A percentile compares a stretch with the other conserved stretches of the same genome.
Evolutionary conservation across 495 filamentous ascomycete species (phyloP).

Genomic region (Aspergillus coremiiformis): DNA sequence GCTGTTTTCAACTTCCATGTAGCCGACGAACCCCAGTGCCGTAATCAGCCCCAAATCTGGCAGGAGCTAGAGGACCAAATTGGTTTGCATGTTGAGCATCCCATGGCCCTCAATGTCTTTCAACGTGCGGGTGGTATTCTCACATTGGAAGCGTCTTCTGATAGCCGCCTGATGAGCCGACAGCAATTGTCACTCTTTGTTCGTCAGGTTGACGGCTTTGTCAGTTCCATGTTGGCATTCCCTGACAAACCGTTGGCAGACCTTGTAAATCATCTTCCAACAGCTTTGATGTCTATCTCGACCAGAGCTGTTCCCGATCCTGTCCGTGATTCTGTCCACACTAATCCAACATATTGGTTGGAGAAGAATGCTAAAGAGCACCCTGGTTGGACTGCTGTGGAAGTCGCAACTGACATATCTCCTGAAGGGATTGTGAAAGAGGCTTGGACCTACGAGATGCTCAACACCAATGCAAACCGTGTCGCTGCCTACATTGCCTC

Average conservation of each 20-base stretch:
- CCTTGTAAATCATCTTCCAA: conserved; percentile 16
- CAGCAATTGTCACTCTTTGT: conserved; percentile 24
- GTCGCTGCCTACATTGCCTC: conserved; percentile 33
- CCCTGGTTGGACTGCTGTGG: conserved; percentile 35
- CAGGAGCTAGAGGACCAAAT: conserved; percentile 18
- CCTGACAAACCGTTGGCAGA: conserved; percentile 17
- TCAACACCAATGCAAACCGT: conserved; percentile 33
- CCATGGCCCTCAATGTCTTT: conserved; percentile 29
- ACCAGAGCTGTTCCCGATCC: conserved; percentile 10
- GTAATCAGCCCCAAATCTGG: conserved; percentile 12
- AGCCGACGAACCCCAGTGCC: not conserved
- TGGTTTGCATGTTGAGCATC: conserved; percentile 28
- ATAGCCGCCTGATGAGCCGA: conserved; percentile 18
- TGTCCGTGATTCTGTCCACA: conserved; percentile 15
- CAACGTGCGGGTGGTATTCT: conserved; percentile 10
- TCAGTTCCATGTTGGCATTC: conserved; percentile 19
- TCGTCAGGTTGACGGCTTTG: conserved; percentile 23
- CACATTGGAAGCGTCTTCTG: conserved; percentile 21
- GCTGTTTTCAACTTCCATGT: conserved; percentile 29
- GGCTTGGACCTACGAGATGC: conserved; percentile 28
- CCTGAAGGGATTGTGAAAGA: conserved; percentile 26
- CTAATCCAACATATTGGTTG: conserved; percentile 25
- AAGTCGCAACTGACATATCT: conserved; percentile 29
- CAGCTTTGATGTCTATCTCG: conserved; percentile 20
- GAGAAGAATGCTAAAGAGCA: conserved; percentile 26